A percentile compares a stretch with the other conserved stretches of the same genome.
Conservation (phyloP, 2,329 filamentous ascomycete species). For the Clonostachys rhizophaga region DNA sequence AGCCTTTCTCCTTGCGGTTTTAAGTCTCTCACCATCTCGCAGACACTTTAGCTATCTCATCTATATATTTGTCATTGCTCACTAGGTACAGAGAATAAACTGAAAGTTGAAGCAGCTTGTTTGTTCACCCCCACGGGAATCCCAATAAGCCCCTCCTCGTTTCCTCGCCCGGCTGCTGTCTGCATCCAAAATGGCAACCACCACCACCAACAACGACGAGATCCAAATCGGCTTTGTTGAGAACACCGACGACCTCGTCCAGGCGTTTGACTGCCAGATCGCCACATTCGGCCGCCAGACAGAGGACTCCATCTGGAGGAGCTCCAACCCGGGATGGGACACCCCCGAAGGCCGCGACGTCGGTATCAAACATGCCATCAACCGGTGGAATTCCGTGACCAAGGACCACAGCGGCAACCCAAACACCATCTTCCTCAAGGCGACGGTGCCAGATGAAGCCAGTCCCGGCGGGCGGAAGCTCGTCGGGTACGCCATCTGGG, state of each 20-base stretch:
- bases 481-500: constrained; percentile 52
- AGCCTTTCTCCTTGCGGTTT: too few species aligned
- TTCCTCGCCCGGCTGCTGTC: too few species aligned
- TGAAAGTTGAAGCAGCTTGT: too few species aligned
- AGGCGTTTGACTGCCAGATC: constrained; percentile 13
- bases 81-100: too few species aligned
- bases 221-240: constrained; percentile 17
- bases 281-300: constrained; percentile 43
- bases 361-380: constrained; percentile 27
- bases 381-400: constrained; percentile 30
- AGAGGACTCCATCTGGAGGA: constrained; percentile 43
- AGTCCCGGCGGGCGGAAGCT: constrained; percentile 14
- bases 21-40: too few species aligned
- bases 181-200: not conserved
- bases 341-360: constrained; percentile 33
- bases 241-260: constrained; percentile 15
- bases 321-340: constrained; percentile 50
- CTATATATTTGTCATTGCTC: too few species aligned
- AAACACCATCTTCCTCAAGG: constrained; percentile 44
- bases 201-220: constrained; percentile 4
- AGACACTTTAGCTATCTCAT: too few species aligned
- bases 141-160: too few species aligned
- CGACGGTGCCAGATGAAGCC: constrained; percentile 7
- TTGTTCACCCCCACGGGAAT: too few species aligned
- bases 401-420: constrained; percentile 30